Base-by-base conservation (phyloP, 805 yeast genomes). In the Kodamaea jinghongensis region DNA sequence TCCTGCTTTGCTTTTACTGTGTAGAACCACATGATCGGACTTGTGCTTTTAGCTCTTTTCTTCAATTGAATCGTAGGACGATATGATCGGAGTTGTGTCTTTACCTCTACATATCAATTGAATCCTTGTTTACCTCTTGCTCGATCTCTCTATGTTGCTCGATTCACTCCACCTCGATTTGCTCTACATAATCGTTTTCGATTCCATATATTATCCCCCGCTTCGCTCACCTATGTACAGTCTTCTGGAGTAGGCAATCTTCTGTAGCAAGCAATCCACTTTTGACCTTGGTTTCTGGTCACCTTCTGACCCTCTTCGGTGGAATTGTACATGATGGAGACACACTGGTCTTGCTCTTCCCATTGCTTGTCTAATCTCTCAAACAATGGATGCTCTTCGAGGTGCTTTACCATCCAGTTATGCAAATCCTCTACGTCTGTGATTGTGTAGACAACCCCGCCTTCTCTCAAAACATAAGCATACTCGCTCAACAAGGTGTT, bases 221-320 rank as follows among this genome's bases (percentile, higher is more conserved):
- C n/a, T n/a, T n/a, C n/a, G n/a, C n/a, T n/a, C n/a, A 8, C 17
- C 42, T 44, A 52, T 12, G 39, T 53, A 36, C 54, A 50, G 23
- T 53, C 63, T 29, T 56, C 68, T 15, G 86, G 88, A 41, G 74
- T 73, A 33, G 87, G 81, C 37, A 85, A 60, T 60, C 96, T 76
- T 61, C 70, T 78, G 60, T 81, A 90, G 56, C 98, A 93, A 14
- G 97, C 97, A 26, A 89, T 75, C 62, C 73, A 93, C 60, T 93
- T 93, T 47, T 70, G 71, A 22, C 99, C 99, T 30, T 83, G 75
- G 58, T 93, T 93, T 55, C 99, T 78, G 34, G 81, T 83, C 27
- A 93, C 99, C 64, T 93, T 93, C 66, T 93, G 90, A 43, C 99
- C 99, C 64, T 93, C 99, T 63, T 93, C 99, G 1, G 99, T 93